Base-by-base conservation (phyloP, 2,329 filamentous ascomycete genomes). In the Lecanosticta acicola region DNA sequence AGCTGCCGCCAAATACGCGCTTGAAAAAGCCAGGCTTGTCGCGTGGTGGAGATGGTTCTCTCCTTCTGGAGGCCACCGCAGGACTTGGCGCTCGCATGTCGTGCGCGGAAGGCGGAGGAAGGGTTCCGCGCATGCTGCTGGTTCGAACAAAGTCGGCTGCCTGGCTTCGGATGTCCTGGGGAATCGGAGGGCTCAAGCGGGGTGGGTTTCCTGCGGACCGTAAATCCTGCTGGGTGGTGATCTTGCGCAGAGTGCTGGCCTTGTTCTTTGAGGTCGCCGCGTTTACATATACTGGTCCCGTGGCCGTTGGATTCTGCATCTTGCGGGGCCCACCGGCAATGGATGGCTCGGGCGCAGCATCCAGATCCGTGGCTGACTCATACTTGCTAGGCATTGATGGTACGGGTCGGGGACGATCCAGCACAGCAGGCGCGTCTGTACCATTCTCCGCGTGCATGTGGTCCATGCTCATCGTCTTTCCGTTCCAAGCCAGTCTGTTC, bases 1-100 rank as follows among this genome's bases (percentile, higher is more conserved):
- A 56, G 19, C 48, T 46, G 32, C 56, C 50, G 32, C 85, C 87
- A 71, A 97, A 97, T 32, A 97, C 86, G 53, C 91, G 81, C 58
- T 88, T 82, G 72, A 97, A 97, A 72, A 98, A 97, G 16, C 93
- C 90, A 7, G 80, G 86, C 46, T 82, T 53, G 40, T 87, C 83
- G 62, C 56, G 56, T 8, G 53, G 49, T 11, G 50, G 56, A 33
- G 56, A 58, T 9, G 52, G 47, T 41, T 59, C 56, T 51, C 50
- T 54, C 38, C 55, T 50, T 45, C 63, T 53, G 17, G 54, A 71
- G 51, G 61, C 70, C 51, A 67, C 66, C 50, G 64, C 66, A 50
- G 63, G 66, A 34, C 71, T 70, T 34, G 77, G 75, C 53, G 76
- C 75, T 13, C 75, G 32, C 21, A 29, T 73, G 39, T 73, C 68